These are phyloP conservation scores for Calonectria leucothoes DNA, from an alignment of 2,329 filamentous ascomycete species.

Conservation along the genomic window DNA sequence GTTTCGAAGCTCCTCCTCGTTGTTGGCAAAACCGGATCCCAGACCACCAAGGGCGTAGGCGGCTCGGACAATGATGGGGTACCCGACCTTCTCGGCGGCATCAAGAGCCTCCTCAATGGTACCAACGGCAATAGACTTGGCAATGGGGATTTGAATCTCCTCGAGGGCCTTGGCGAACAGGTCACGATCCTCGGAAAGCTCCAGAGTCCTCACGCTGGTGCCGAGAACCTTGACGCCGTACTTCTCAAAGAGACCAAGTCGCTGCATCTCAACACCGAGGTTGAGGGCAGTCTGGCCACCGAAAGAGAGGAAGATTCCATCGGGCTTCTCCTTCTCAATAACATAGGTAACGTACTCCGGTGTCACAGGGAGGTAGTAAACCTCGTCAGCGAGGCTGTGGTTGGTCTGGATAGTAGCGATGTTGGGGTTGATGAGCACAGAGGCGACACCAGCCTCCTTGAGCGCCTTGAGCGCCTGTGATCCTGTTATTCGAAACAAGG, in stretches of 20 bases:
- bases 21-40: slow-evolving; percentile 95
- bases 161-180: slow-evolving; percentile 95
- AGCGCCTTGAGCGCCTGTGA: slow-evolving; percentile 97
- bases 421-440: slow-evolving; percentile 96
- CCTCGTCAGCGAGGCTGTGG: slow-evolving; percentile 94
- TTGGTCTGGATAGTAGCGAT: slow-evolving; percentile 99
- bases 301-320: slow-evolving; percentile 97
- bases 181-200: slow-evolving; percentile 95
- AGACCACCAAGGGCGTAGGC: slow-evolving; percentile 97
- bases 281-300: slow-evolving; percentile 98
- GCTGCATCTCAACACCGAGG: slow-evolving; percentile 96
- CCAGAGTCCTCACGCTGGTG: slow-evolving; percentile 92
- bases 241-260: slow-evolving; percentile 93
- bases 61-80: slow-evolving; percentile 97
- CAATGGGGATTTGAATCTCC: slow-evolving; percentile 97
- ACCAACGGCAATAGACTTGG: slow-evolving; percentile 91
- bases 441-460: slow-evolving; percentile 92
- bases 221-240: slow-evolving; percentile 96
- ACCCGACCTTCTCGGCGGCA: slow-evolving; percentile 88
- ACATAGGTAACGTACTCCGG: slow-evolving; percentile 98
- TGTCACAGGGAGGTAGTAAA: slow-evolving; percentile 98
- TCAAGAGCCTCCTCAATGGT: slow-evolving; percentile 93
- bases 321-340: slow-evolving; percentile 94
- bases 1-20: slow-evolving; percentile 92
- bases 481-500: slow-evolving; percentile 63